A percentile compares a stretch with the other conserved stretches of the same genome.
Conservation (phyloP, 2,329 filamentous ascomycete species). For the Samsoniella hepiali region DNA sequence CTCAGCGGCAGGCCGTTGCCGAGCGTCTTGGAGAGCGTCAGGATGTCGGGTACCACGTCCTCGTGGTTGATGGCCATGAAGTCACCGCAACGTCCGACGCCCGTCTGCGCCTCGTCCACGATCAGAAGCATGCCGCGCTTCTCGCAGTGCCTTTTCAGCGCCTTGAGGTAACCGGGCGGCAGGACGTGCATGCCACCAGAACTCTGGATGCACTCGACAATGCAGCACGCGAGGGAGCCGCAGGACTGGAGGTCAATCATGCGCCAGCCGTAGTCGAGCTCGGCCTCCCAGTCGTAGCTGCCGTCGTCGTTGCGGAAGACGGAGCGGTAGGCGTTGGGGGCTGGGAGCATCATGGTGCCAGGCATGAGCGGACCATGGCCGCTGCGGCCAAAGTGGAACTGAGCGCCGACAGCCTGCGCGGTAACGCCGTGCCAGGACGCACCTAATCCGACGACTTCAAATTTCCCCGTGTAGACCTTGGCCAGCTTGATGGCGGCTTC, state of each 20-base stretch:
- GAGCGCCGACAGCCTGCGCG: conserved; percentile 49
- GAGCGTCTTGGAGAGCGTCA: conserved; percentile 59
- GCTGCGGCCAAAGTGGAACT: conserved; percentile 54
- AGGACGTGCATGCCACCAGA: conserved; percentile 58
- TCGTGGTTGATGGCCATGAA: conserved; percentile 59
- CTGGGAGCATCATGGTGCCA: conserved; percentile 55
- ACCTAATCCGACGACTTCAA: conserved; percentile 59
- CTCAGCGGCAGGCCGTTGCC: conserved; percentile 58
- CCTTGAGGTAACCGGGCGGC: conserved; percentile 55
- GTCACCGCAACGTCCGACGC: conserved; percentile 53
- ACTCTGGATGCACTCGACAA: conserved; percentile 60
- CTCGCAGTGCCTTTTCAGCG: conserved; percentile 53
- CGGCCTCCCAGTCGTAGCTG: conserved; percentile 59
- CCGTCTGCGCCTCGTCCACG: conserved; percentile 60
- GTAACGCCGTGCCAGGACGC: conserved; percentile 63
- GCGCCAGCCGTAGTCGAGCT: conserved; percentile 58
- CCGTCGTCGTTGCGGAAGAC: conserved; percentile 56
- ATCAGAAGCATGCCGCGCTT: conserved; percentile 58
- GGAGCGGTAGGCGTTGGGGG: conserved; percentile 59
- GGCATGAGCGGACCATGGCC: conserved; percentile 49
- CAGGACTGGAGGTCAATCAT: conserved; percentile 58
- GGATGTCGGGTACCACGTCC: conserved; percentile 54
- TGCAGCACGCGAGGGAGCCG: conserved; percentile 61
- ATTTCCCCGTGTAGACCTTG: conserved; percentile 62
- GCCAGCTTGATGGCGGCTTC: conserved; percentile 64